A percentile compares a stretch with the other conserved stretches of the same genome.
These are phyloP conservation scores for Trametes elegans DNA, from an alignment of 768 basidiomycete genomes.

Conservation along the genomic window DNA sequence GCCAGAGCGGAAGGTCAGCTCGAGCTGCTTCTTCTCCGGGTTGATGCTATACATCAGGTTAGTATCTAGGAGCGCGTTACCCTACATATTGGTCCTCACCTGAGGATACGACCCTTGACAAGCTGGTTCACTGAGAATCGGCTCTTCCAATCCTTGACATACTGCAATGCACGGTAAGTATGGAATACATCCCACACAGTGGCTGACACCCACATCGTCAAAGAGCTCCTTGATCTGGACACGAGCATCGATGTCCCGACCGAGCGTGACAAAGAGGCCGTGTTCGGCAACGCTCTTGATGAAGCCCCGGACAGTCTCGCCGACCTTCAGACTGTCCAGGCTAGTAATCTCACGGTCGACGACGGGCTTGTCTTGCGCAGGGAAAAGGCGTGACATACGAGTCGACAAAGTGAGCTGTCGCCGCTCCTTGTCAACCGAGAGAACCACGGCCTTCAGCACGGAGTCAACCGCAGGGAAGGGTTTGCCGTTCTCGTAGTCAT, in stretches of 20 bases:
- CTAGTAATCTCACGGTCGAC: conserved; percentile 68
- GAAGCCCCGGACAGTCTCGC: conserved; percentile 81
- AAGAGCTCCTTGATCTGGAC: conserved; percentile 94
- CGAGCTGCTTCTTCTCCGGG: conserved; percentile 70
- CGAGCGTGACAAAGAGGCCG: conserved; percentile 87
- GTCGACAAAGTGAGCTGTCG: conserved; percentile 79
- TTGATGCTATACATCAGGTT: conserved; percentile 57
- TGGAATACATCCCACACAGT: no score
- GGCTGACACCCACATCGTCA: conserved; percentile 58
- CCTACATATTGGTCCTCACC: conserved; percentile 38
- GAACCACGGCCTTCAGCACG: conserved; percentile 67
- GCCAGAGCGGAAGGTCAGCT: conserved; percentile 83
- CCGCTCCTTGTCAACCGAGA: conserved; percentile 63
- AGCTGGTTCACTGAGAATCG: conserved; percentile 78
- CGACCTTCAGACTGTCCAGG: conserved; percentile 63
- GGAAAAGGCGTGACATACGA: conserved; percentile 66
- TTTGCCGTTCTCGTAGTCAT: conserved; percentile 66
- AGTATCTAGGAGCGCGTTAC: neutral
- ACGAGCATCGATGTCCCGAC: conserved; percentile 81
- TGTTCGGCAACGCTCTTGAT: conserved; percentile 85
- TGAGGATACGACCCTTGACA: conserved; percentile 82
- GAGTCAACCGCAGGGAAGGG: conserved; percentile 62
- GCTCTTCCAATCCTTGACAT: conserved; percentile 92
- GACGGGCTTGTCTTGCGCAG: conserved; percentile 46
- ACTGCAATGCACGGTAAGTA: conserved; percentile 46